Evolutionary conservation across 1,284 basidiomycete genomes (phyloP), one percentile per base, ranked within the genome.

Genomic region (Ceratobasidium papillatum): DNA sequence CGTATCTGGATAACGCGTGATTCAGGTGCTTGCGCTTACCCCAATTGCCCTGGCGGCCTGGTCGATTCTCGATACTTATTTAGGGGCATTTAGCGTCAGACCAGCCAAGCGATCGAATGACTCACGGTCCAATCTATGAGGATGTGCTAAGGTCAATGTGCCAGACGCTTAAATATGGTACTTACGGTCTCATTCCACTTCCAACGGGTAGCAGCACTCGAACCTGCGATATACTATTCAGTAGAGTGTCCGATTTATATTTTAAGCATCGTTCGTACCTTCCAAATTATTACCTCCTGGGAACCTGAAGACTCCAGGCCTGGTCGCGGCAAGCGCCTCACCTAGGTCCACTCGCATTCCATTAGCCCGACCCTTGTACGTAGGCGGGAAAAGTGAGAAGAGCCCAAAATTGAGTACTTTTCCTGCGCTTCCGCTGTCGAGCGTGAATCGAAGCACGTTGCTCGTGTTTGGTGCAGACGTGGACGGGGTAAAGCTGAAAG

Each of bases 381-480:
- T 92, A 0, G 91, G 91, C 1, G 91, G 91, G 82, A 92, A 91
- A 61, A 92, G 82, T 1, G 88, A 89, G 71, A 91, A 85, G 84
- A 92, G 82, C 0, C 88, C 87, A 76, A 92, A 91, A 78, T 88
- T 80, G 71, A 92, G 84, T 0, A 84, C 86, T 34, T 87, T 83
- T 7, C 86, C 88, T 9, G 61, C 68, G 32, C 66, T 63, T 14
- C 65, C 63, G 17, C 76, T 75, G 73, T 90, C 83, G 4, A 91
- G 79, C 0, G 86, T 86, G 4, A 92, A 81, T 0, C 82, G 84
- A 77, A 89, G 88, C 47, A 84, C 84, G 77, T 89, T 87, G 68
- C 85, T 84, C 0, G 81, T 82, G 65, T 83, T 79, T 1, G 79
- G 30, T 0, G 84, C 82, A 32, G 84, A 84, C 4, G 81, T 78